A percentile compares a stretch with the other conserved stretches of the same genome.
Evolutionary conservation across 2,329 filamentous ascomycete genomes (phyloP).

Genomic region (Cladobotryum mycophilum): DNA sequence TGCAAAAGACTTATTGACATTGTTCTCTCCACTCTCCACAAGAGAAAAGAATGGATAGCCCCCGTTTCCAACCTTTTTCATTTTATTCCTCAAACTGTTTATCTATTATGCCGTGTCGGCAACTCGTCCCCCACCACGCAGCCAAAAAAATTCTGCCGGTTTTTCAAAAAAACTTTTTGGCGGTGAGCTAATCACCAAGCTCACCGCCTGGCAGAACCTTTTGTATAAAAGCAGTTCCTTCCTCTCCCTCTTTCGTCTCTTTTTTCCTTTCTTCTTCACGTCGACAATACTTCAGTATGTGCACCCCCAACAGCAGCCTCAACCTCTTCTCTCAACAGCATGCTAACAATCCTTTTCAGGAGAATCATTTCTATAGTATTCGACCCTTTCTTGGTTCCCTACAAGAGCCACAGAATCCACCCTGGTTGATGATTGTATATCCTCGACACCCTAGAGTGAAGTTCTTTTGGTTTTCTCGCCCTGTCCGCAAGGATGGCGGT

Average conservation of each 20-base stretch:
- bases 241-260: constrained; percentile 27
- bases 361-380: constrained; percentile 99
- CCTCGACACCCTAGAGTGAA: constrained; percentile 89
- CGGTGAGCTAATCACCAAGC: too few species aligned
- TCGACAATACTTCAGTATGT: constrained; percentile 57
- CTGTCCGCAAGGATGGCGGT: constrained; percentile 58
- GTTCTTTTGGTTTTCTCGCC: constrained; percentile 52
- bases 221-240: constrained; percentile 35
- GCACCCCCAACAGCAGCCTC: constrained; percentile 24
- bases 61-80: too few species aligned
- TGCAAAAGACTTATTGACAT: too few species aligned
- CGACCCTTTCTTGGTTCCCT: constrained; percentile 86
- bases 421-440: constrained; percentile 89
- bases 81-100: too few species aligned
- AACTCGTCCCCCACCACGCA: too few species aligned
- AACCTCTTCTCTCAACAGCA: too few species aligned
- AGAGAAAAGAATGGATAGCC: too few species aligned
- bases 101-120: too few species aligned
- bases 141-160: too few species aligned
- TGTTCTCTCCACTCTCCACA: too few species aligned
- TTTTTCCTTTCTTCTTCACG: constrained; percentile 50
- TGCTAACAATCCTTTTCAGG: constrained; percentile 29
- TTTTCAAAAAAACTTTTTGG: too few species aligned
- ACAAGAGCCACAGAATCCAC: constrained; percentile 90
- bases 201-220: too few species aligned